Conservation (phyloP, 352 stramenopile genomes). For the Thraustochytrium sp. region DNA sequence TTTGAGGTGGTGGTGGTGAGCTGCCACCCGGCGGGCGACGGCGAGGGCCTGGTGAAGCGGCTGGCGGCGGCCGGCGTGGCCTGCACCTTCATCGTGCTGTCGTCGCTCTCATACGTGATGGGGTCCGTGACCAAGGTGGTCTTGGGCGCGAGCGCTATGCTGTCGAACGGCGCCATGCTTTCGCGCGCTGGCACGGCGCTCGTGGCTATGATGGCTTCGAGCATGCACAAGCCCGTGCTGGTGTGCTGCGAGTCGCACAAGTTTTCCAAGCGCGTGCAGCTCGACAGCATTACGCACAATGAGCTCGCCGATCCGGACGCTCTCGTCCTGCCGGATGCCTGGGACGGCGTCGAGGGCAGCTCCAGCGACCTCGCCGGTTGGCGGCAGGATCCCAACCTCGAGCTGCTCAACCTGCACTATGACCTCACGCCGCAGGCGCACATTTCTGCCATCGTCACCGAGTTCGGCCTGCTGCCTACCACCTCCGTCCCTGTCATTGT, state of each 20-base stretch:
- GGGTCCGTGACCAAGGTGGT: constrained; percentile 92
- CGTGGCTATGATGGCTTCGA: constrained; percentile 80
- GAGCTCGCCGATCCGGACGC: constrained; percentile 90
- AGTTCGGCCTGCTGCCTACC: constrained; percentile 94
- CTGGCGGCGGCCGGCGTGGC: constrained; percentile 65
- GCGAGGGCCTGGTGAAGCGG: constrained; percentile 65
- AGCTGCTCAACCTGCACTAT: constrained; percentile 80
- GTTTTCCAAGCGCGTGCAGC: constrained; percentile 86
- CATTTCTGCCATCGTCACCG: constrained; percentile 92
- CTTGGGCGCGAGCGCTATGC: constrained; percentile 83
- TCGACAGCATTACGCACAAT: constrained; percentile 95
- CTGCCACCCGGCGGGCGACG: constrained; percentile 74
- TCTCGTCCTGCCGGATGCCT: constrained; percentile 60
- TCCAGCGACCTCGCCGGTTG: constrained; percentile 60
- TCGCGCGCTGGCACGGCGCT: constrained; percentile 80
- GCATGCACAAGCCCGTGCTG: constrained; percentile 87
- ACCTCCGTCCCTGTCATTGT: constrained; percentile 93
- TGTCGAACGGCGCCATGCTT: constrained; percentile 89
- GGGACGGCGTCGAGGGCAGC: constrained; percentile 67
- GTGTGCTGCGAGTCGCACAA: constrained; percentile 99
- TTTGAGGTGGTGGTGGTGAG: constrained; percentile 90
- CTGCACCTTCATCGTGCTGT: constrained; percentile 87
- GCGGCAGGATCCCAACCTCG: constrained; percentile 64
- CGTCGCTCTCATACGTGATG: constrained; percentile 91
- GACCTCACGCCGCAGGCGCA: constrained; percentile 93